phyloP scores from a whole-genome alignment of 768 basidiomycete genomes.

The Lyophyllum shimeji region DNA sequence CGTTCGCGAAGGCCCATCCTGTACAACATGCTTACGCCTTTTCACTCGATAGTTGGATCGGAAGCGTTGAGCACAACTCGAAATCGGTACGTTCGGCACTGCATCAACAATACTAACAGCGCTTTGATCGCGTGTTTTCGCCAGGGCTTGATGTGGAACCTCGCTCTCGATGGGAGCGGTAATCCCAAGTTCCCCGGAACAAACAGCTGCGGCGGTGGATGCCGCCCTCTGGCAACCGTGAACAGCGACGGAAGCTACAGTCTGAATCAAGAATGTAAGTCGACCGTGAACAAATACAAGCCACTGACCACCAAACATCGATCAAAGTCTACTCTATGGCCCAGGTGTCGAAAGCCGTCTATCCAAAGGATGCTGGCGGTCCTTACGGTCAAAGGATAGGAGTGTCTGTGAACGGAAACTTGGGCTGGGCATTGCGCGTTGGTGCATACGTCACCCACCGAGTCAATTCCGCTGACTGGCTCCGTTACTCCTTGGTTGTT shows the following conservation, averaged over 20 bases:
- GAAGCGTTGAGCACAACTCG: constrained; percentile 19
- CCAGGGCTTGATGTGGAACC: constrained; percentile 65
- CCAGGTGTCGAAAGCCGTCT: constrained; percentile 70
- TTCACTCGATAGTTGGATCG: constrained; percentile 19
- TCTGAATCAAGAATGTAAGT: constrained; percentile 72
- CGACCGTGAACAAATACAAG: neutral
- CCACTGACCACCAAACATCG: neutral
- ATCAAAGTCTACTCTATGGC: constrained; percentile 66
- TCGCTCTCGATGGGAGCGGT: constrained; percentile 63
- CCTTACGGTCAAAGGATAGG: constrained; percentile 70
- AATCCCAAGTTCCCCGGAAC: constrained; percentile 67
- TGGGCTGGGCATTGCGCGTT: constrained; percentile 61
- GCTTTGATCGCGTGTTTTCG: neutral
- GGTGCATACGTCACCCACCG: constrained; percentile 65
- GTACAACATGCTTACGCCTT: neutral
- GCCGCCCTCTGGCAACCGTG: constrained; percentile 65
- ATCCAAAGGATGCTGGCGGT: constrained; percentile 67
- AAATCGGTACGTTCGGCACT: constrained; percentile 11
- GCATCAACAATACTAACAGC: constrained; percentile 11
- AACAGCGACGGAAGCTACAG: constrained; percentile 62
- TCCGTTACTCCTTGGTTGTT: constrained; percentile 70
- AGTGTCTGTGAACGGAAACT: constrained; percentile 55
- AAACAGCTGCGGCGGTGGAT: constrained; percentile 62
- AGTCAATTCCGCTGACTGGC: constrained; percentile 51
- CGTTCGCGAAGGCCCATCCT: neutral